A percentile compares a stretch with the other conserved stretches of the same genome.
These are phyloP conservation scores for Anacardium occidentale DNA, from an alignment of 345 rosid genomes.

Conservation along the genomic window DNA sequence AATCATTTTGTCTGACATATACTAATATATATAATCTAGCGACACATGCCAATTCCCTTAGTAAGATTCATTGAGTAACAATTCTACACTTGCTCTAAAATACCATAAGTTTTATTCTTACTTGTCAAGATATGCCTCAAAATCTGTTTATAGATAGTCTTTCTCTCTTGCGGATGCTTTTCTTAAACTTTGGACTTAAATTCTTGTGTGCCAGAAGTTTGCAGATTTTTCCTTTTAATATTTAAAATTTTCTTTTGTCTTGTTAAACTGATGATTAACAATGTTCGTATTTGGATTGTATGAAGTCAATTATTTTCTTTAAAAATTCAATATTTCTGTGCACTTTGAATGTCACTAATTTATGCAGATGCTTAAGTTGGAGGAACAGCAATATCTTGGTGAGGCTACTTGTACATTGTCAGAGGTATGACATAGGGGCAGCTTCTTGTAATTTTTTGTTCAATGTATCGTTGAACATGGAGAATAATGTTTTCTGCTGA, in stretches of 20 bases:
- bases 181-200: no score
- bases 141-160: no score
- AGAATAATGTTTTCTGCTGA: not conserved
- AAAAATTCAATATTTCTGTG: not conserved
- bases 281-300: not conserved
- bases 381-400: constrained; percentile 71
- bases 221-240: no score
- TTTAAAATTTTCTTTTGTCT: not conserved
- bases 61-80: not conserved
- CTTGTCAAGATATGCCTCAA: not conserved
- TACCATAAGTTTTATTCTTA: not conserved
- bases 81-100: not conserved
- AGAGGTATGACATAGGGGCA: constrained; percentile 44
- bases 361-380: constrained; percentile 70
- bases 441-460: constrained; percentile 12
- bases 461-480: not conserved
- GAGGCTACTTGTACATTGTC: constrained; percentile 60
- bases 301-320: not conserved
- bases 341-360: not conserved
- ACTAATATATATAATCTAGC: not conserved
- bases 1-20: constrained; percentile 2
- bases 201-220: no score
- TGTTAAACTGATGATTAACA: not conserved
- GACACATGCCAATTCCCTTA: not conserved
- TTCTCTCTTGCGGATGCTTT: no score